These are phyloP conservation scores for Beauveria bassiana DNA, from an alignment of 2,329 filamentous ascomycete species.

Conservation along the genomic window DNA sequence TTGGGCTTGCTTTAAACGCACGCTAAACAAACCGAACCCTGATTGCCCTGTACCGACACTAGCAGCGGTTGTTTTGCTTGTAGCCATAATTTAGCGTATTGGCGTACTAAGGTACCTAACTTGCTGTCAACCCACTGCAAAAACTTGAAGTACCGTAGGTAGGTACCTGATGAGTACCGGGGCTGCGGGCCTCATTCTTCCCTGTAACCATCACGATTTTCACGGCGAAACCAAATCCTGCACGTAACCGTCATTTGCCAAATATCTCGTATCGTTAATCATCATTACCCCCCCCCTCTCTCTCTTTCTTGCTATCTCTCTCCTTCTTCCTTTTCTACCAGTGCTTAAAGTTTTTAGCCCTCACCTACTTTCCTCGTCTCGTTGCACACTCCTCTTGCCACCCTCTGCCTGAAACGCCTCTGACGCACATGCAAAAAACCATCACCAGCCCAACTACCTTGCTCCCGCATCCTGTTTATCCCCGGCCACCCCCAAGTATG, in stretches of 20 bases:
- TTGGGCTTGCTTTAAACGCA: neutral
- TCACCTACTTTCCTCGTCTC: neutral
- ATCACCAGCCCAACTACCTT: neutral
- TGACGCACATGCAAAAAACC: neutral
- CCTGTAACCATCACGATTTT: too few relatives aligned
- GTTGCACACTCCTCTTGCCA: neutral
- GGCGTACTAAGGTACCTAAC: too few relatives aligned
- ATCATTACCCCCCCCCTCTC: too few relatives aligned
- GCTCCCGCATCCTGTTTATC: neutral
- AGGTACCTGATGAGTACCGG: too few relatives aligned
- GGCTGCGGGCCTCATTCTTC: too few relatives aligned
- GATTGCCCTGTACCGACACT: conserved; percentile 3
- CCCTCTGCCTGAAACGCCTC: conserved; percentile 4
- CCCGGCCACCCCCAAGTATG: neutral
- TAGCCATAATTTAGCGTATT: neutral
- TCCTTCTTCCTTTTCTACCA: too few relatives aligned
- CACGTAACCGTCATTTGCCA: too few relatives aligned
- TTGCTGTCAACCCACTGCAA: too few relatives aligned
- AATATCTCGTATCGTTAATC: too few relatives aligned
- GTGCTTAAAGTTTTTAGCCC: too few relatives aligned
- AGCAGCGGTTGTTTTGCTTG: conserved; percentile 1
- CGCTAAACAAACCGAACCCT: neutral
- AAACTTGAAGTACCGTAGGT: too few relatives aligned
- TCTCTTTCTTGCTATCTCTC: neutral
- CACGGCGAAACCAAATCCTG: too few relatives aligned